Conservation (phyloP, 129 eudicot species). For the Kitagawia praeruptora region DNA sequence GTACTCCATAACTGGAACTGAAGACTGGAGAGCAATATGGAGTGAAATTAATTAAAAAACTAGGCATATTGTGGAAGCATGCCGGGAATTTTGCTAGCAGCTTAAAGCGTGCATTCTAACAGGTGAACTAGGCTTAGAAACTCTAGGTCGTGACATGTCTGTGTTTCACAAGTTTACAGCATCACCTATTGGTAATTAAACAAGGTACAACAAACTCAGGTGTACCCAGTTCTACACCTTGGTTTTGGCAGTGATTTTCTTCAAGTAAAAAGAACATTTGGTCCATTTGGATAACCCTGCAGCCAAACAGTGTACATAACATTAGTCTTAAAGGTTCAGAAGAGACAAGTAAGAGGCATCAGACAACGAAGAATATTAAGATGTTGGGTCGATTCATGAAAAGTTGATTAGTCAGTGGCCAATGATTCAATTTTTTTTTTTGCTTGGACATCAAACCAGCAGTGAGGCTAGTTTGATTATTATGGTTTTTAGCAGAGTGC, state of each 20-base stretch:
- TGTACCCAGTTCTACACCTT: conserved; percentile 8
- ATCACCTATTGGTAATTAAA: conserved; percentile 21
- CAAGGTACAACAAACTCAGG: conserved; percentile 19
- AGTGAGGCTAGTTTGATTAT: too few species aligned
- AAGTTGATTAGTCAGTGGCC: too few species aligned
- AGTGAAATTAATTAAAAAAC: too few species aligned
- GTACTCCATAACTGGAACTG: background rate
- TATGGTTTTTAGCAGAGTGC: too few species aligned
- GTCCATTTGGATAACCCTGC: conserved; percentile 10
- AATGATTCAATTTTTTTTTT: too few species aligned
- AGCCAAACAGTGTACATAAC: background rate
- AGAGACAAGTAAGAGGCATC: background rate
- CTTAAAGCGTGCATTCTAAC: background rate
- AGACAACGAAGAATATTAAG: too few species aligned
- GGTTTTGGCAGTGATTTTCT: conserved; percentile 13
- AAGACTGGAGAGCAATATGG: too few species aligned
- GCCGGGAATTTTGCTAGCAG: background rate
- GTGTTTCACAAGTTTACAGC: conserved; percentile 33
- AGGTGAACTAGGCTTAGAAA: background rate
- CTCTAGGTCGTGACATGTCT: conserved; percentile 23
- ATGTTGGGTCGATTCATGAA: too few species aligned
- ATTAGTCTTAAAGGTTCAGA: conserved; percentile 12
- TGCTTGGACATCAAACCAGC: too few species aligned
- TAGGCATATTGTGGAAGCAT: background rate
- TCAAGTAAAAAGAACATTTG: conserved; percentile 10